Evolutionary conservation across 441 rosid genomes (phyloP), one percentile per base, ranked within the genome.

Genomic region (Gossypium aridum): DNA sequence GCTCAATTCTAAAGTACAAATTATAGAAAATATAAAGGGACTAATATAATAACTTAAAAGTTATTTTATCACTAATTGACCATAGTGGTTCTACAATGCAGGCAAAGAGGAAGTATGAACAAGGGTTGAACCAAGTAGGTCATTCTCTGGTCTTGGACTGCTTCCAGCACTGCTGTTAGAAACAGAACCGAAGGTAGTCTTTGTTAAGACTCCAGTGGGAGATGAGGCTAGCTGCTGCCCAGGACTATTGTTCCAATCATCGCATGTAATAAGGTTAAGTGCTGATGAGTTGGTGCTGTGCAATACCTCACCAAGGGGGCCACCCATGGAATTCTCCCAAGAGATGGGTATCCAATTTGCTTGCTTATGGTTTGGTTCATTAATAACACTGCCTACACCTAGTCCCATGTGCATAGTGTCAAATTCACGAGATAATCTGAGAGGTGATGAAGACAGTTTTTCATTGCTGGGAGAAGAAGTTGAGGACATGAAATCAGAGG

Each of bases 291-390:
- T 55, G 16, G 71, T 80, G 79, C 74, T 80, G 28, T 75, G 73
- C 75, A 90, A 71, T 22, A 77, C 92, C 80, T 86, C 92, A 9
- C 92, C 94, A 25, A 90, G 78, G 26, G 92, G 92, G 13, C 89
- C 90, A 1, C 88, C 88, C 78, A 83, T 60, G 45, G 89, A 80
- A 51, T 57, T 67, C 34, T 79, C 86, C 83, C 88, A 87, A 23
- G 85, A 74, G 67, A 79, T 77, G 0, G 87, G 85, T 9, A 70
- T 72, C 82, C 87, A 75, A 56, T 78, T 81, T 12, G 82, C 57
- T 63, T 73, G 84, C 76, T 77, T 84, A 7, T 72, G 79, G 76
- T 57, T 73, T 34, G 80, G 17, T 67, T 79, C 83, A 49, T 57
- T 73, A 5, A 63, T 65, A 8, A 55, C 70, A 60, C 65, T 26